A percentile compares a stretch with the other conserved stretches of the same genome.
Evolutionary conservation across 2,329 filamentous ascomycete genomes (phyloP).

Genomic region (Apiospora sp.): DNA sequence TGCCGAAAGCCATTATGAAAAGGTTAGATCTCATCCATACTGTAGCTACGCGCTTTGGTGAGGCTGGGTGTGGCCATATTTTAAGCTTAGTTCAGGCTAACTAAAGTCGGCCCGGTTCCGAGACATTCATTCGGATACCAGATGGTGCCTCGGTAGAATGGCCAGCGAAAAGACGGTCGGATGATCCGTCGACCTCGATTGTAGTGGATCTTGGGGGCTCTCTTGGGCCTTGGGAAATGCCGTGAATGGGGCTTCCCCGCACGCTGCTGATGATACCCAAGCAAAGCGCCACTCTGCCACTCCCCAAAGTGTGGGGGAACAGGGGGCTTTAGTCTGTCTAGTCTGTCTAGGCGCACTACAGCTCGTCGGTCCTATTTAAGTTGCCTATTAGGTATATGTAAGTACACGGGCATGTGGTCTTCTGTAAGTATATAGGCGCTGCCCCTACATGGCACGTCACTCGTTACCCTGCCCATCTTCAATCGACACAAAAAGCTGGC

Average conservation of each 20-base stretch:
- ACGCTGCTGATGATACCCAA: not conserved
- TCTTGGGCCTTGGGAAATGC: not conserved
- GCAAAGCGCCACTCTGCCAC: not conserved
- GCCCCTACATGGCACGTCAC: not conserved
- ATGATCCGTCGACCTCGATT: not conserved
- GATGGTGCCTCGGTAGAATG: not conserved
- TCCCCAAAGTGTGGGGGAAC: not conserved
- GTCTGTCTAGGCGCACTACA: not conserved
- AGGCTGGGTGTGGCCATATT: not conserved
- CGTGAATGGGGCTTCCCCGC: constrained; percentile 1
- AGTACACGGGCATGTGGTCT: not conserved
- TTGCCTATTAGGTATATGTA: not conserved
- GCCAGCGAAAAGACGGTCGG: not conserved
- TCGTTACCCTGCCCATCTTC: not conserved
- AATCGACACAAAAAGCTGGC: not conserved
- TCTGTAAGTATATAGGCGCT: not conserved
- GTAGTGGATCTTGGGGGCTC: not conserved
- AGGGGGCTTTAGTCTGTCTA: not conserved
- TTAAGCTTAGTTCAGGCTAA: not conserved
- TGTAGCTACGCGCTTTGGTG: no score
- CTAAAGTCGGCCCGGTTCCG: not conserved
- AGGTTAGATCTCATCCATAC: no score
- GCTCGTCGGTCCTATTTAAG: not conserved
- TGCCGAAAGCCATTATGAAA: no score
- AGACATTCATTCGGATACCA: not conserved